Conservation (phyloP, 2,329 filamentous ascomycete genomes). For the Aspergillus candidus region DNA sequence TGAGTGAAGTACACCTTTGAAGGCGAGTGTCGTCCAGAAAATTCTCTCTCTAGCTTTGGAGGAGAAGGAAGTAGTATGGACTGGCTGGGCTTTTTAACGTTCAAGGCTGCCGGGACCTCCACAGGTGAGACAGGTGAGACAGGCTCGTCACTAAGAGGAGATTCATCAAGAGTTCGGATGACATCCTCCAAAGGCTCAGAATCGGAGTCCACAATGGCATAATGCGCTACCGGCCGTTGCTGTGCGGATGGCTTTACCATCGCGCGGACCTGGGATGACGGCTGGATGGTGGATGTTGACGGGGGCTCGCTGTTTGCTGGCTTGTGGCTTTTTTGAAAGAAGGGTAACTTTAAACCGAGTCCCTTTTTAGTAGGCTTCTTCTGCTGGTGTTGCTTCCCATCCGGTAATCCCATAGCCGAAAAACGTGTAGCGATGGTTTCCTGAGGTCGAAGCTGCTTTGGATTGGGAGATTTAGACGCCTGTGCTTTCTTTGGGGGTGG, state of each 20-base stretch:
- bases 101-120: conserved; percentile 24
- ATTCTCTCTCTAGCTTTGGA: conserved; percentile 32
- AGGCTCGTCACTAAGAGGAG: conserved; percentile 31
- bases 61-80: conserved; percentile 41
- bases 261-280: conserved; percentile 33
- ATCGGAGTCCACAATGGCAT: conserved; percentile 50
- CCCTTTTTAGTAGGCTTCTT: conserved; percentile 24
- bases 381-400: conserved; percentile 2
- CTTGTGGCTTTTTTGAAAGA: conserved; percentile 47
- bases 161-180: conserved; percentile 32
- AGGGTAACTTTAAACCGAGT: conserved; percentile 49
- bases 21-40: conserved; percentile 21
- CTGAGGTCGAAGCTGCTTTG: no score
- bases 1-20: conserved; percentile 33
- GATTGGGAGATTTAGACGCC: no score
- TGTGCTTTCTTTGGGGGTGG: no score
- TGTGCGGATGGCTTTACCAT: conserved; percentile 33
- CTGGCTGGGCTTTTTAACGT: conserved; percentile 27
- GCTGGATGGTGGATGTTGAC: conserved; percentile 9
- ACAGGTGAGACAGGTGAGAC: conserved; percentile 10
- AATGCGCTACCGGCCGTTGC: conserved; percentile 50
- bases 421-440: no score
- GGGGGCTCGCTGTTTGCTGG: conserved; percentile 18
- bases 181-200: conserved; percentile 37
- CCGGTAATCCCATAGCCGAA: no score